These are phyloP conservation scores for Basipetospora chlamydospora DNA, from an alignment of 2,329 filamentous ascomycete genomes.

Conservation along the genomic window DNA sequence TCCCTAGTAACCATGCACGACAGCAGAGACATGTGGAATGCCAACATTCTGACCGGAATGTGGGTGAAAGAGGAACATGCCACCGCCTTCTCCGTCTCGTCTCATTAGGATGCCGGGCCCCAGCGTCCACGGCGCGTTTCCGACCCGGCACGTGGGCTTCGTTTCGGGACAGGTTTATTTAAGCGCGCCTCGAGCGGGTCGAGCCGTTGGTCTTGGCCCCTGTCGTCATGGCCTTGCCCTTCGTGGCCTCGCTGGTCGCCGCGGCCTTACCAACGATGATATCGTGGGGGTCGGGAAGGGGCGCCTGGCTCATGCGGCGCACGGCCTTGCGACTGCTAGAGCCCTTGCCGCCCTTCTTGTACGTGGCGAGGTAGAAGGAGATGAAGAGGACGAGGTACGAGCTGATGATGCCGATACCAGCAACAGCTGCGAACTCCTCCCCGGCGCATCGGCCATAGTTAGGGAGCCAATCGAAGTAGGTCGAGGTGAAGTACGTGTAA, in stretches of 20 bases:
- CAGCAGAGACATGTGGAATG: too few relatives aligned
- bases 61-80: too few relatives aligned
- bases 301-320: conserved; percentile 49
- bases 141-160: background rate
- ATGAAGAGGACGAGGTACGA: conserved; percentile 98
- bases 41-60: too few relatives aligned
- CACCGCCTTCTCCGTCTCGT: too few relatives aligned
- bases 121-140: too few relatives aligned
- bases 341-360: conserved; percentile 73
- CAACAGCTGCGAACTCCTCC: conserved; percentile 90
- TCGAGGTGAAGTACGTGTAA: conserved; percentile 95
- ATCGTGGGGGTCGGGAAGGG: conserved; percentile 69
- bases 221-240: conserved; percentile 39
- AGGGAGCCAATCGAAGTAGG: conserved; percentile 75
- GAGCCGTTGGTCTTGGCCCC: conserved; percentile 44
- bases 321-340: conserved; percentile 67
- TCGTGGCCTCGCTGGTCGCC: conserved; percentile 30
- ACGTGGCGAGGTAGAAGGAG: conserved; percentile 95
- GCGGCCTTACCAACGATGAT: conserved; percentile 31
- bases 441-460: conserved; percentile 78
- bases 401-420: conserved; percentile 81
- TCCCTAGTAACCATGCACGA: too few relatives aligned
- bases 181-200: conserved; percentile 56
- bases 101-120: too few relatives aligned
- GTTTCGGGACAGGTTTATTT: too few relatives aligned